Conservation (phyloP, 208 protist species). For the Phytomonas francai region DNA sequence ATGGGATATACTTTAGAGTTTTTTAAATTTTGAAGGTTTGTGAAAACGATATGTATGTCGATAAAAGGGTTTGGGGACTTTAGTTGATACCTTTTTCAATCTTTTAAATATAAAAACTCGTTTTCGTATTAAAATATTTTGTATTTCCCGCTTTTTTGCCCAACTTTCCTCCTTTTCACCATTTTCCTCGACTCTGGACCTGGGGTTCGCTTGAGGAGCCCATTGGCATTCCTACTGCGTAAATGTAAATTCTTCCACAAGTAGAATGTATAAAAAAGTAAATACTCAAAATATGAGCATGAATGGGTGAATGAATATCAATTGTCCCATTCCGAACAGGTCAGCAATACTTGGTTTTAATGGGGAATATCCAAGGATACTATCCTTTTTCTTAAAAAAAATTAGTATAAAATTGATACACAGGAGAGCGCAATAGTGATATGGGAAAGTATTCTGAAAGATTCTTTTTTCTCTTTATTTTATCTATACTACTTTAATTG, state of each 20-base stretch:
- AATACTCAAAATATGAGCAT: background rate
- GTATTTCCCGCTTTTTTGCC: background rate
- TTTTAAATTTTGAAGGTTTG: background rate
- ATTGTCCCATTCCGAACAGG: background rate
- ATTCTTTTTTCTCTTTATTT: constrained; percentile 15
- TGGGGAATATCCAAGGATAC: background rate
- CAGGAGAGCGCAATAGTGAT: constrained; percentile 1
- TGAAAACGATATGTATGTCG: background rate
- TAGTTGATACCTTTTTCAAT: background rate
- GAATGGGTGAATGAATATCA: background rate
- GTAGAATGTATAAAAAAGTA: background rate
- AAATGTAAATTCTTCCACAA: background rate
- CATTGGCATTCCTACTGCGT: background rate
- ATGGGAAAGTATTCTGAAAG: constrained; percentile 7
- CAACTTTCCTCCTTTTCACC: background rate
- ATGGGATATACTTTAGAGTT: background rate
- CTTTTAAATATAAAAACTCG: background rate
- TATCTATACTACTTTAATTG: background rate
- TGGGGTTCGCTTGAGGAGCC: background rate
- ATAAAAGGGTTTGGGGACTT: background rate
- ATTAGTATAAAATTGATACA: background rate
- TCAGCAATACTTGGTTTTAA: background rate
- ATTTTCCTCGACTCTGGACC: background rate
- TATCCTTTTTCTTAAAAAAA: constrained; percentile 10
- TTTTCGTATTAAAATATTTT: background rate